phyloP scores from a whole-genome alignment of 1,139 yeast genomes.

The Debaryomyces subglobosus region DNA sequence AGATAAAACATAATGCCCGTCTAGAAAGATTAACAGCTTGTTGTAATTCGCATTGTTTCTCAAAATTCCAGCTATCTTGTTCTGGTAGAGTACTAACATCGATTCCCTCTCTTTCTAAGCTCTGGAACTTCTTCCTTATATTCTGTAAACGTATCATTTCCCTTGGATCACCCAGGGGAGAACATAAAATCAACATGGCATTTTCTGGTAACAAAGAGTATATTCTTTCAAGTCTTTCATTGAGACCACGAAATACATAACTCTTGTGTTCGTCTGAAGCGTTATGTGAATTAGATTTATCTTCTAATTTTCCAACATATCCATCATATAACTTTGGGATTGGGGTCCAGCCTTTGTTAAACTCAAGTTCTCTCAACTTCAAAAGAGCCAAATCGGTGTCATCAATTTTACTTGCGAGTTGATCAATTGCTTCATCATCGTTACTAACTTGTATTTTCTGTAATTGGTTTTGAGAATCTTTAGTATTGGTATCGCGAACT shows the following conservation, averaged over 20 bases:
- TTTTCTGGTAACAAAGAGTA: constrained; percentile 58
- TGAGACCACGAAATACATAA: constrained; percentile 33
- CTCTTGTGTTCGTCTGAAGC: constrained; percentile 19
- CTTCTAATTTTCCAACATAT: constrained; percentile 12
- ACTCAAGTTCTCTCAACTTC: constrained; percentile 63
- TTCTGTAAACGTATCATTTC: constrained; percentile 53
- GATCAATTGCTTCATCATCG: constrained; percentile 62
- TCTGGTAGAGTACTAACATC: constrained; percentile 44
- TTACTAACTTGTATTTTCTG: constrained; percentile 42
- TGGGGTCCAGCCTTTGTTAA: constrained; percentile 31
- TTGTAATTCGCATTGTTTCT: constrained; percentile 44
- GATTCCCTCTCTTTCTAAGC: constrained; percentile 37
- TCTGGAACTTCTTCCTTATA: constrained; percentile 39
- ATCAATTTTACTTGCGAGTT: constrained; percentile 36
- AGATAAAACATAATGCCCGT: constrained; percentile 56
- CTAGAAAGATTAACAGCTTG: constrained; percentile 53
- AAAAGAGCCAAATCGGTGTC: constrained; percentile 53
- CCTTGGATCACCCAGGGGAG: constrained; percentile 66
- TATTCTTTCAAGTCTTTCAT: constrained; percentile 49
- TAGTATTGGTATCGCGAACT: constrained; percentile 13
- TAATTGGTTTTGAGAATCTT: constrained; percentile 29
- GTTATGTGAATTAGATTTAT: constrained; percentile 12
- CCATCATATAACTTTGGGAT: constrained; percentile 25
- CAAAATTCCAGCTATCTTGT: constrained; percentile 55
- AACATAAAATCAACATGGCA: constrained; percentile 61